Base-by-base conservation (phyloP, 345 rosid genomes). In the Brassica rapa region DNA sequence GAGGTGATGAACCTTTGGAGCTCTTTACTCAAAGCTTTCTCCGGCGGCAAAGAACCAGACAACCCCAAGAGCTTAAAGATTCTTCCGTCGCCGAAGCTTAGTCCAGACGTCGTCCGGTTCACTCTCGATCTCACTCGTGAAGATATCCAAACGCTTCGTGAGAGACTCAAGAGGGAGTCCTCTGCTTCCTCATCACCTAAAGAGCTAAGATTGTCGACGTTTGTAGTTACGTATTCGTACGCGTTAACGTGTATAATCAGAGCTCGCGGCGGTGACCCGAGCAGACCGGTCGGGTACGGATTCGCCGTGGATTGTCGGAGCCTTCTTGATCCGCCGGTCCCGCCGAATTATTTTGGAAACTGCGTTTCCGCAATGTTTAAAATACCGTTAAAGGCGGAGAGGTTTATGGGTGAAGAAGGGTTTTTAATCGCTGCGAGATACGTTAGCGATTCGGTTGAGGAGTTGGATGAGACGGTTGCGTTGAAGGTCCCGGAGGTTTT, bases 341-440 rank as follows among this genome's bases (percentile, higher is more conserved):
- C 84, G 0, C 14, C 5, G 1, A 77, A 66, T 30, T 87, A 84
- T 53, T 72, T 84, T 6, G 90, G 89, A 0, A 87, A 86, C 25
- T 84, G 88, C 2, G 29, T 57, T 12, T 30, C 25, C 1, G 24
- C 6, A 15, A 1, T 0, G 27, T 0, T 1, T 1, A 6, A 1
- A 2, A 0, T 0, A 0, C 1, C 4, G 2, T 39, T 68, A 5
- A 33, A 16, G 35, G 83, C 79, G 16, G 62, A 15, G 25, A 1
- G 14, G 0, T 32, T 53, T 69, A 16, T 37, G 27, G 8, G 73
- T 10, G 51, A 57, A 61, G 66, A 46, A 56, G 66, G 32, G 1
- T 49, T 41, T n/a, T 8, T 73, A 16, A 32, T 14, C 12, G 70
- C 74, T 2, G 62, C 33, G 4, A 25, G 11, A 8, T n/a, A 80